Conservation (phyloP, 2,329 filamentous ascomycete species). For the Claviceps sp. region DNA sequence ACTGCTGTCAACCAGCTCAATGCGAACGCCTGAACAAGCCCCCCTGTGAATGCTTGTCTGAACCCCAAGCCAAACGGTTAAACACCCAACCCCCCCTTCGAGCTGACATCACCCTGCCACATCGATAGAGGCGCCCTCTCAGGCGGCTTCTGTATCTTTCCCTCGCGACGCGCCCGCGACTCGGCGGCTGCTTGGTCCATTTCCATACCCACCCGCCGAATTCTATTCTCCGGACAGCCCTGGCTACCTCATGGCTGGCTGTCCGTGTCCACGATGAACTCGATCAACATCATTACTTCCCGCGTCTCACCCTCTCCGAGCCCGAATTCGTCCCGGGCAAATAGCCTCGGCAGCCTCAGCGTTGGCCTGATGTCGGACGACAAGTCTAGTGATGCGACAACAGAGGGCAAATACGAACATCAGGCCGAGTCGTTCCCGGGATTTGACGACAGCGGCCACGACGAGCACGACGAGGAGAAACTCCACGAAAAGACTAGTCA, state of each 20-base stretch:
- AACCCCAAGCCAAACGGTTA: not conserved
- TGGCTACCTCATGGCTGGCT: constrained; percentile 38
- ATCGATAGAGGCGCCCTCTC: not conserved
- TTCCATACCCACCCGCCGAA: not conserved
- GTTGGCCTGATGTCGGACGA: constrained; percentile 32
- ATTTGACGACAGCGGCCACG: constrained; percentile 24
- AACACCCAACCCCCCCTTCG: not conserved
- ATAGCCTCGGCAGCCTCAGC: constrained; percentile 43
- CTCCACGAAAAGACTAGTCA: constrained; percentile 21
- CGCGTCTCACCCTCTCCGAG: constrained; percentile 55
- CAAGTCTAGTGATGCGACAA: constrained; percentile 19
- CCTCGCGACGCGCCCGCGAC: not conserved
- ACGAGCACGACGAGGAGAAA: constrained; percentile 24
- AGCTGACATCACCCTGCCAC: constrained; percentile 3
- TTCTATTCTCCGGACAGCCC: constrained; percentile 2
- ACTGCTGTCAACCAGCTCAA: not conserved
- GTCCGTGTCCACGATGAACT: constrained; percentile 69
- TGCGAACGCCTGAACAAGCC: not conserved
- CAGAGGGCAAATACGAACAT: constrained; percentile 21
- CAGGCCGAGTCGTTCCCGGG: constrained; percentile 23
- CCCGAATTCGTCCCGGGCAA: constrained; percentile 43
- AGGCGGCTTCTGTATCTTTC: not conserved
- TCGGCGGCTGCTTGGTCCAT: not conserved
- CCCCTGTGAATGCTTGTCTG: constrained; percentile 1
- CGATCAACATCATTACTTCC: constrained; percentile 83